phyloP scores from a whole-genome alignment of 2,329 filamentous ascomycete genomes.

The Xylaria sp. region DNA sequence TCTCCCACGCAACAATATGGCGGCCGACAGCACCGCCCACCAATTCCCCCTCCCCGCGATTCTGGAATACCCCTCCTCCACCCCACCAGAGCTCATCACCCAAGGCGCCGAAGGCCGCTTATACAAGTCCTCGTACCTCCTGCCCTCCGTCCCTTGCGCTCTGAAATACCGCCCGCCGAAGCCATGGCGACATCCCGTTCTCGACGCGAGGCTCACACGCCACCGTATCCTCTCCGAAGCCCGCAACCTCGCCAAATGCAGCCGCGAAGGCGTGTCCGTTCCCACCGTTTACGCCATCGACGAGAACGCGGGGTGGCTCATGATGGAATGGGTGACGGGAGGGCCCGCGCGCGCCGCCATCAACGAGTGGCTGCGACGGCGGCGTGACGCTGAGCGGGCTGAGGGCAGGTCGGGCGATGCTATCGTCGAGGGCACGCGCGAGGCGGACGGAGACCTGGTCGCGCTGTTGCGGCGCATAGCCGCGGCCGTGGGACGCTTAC shows the following conservation, averaged over 20 bases:
- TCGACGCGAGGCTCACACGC: conserved; percentile 85
- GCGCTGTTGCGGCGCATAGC: conserved; percentile 75
- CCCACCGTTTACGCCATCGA: conserved; percentile 78
- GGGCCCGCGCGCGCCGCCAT: conserved; percentile 71
- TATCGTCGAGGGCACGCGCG: conserved; percentile 40
- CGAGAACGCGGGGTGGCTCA: conserved; percentile 71
- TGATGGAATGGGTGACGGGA: conserved; percentile 85
- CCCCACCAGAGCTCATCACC: conserved; percentile 72
- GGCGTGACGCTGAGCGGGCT: conserved; percentile 44
- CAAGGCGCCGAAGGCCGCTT: conserved; percentile 96
- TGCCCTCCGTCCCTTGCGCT: conserved; percentile 70
- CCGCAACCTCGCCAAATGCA: conserved; percentile 78
- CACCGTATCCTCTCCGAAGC: conserved; percentile 90
- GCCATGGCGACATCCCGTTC: conserved; percentile 86
- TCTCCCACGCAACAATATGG: conserved; percentile 12
- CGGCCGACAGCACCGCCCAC: conserved; percentile 17
- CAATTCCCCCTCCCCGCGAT: conserved; percentile 64
- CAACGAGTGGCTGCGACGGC: conserved; percentile 68
- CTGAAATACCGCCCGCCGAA: conserved; percentile 93
- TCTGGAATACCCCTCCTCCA: conserved; percentile 65
- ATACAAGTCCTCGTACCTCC: conserved; percentile 83
- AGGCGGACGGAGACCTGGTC: conserved; percentile 58
- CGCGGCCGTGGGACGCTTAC: conserved; percentile 73
- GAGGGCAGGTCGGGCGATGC: conserved; percentile 37
- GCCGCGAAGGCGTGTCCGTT: conserved; percentile 78